Evolutionary conservation across 306 rosid species (phyloP), one percentile per base, ranked within the genome.

Genomic region (Styphnolobium japonicum): DNA sequence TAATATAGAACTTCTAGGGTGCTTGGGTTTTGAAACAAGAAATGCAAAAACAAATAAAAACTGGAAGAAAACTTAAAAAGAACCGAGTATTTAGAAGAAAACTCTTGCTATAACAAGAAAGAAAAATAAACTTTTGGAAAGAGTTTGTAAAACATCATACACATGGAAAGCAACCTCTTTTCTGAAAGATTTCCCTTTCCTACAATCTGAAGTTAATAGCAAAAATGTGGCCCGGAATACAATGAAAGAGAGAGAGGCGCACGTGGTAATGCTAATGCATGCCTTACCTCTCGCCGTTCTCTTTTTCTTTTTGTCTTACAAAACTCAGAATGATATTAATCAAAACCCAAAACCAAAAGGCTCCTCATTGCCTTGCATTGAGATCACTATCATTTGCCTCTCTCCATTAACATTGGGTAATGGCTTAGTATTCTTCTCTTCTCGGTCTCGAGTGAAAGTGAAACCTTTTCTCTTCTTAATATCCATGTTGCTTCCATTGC

Each of bases 191-290:
- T 75, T 46, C 18, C 10, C 53, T 69, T 61, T 77, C 52, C 25
- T 70, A 77, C 78, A 33, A 63, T 16, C 71, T 63, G 46, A 71
- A 83, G 79, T 71, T 49, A 55, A 29, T 9, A 43, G 58, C 40
- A 43, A 53, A 51, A 33, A 52, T 45, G 79, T 51, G 81, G 75
- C 85, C 31, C 85, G 63, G 75, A 80, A 85, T 40, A 81, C 82
- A 71, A 81, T 69, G 84, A 66, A 46, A 31, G 33, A 18, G 27
- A 45, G 84, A 69, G 81, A 78, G 77, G 53, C 55, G 92, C 87
- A 91, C 91, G 91, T 91, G 94, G 87, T 33, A 25, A 62, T 85
- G 87, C 89, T 43, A 43, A 51, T 86, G 85, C 88, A 89, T 85
- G 84, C 78, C 83, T 72, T 36, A 56, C 46, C 61, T 73, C 67